Evolutionary conservation across 352 stramenopile species (phyloP).

Genomic region (Phytophthora syringae): DNA sequence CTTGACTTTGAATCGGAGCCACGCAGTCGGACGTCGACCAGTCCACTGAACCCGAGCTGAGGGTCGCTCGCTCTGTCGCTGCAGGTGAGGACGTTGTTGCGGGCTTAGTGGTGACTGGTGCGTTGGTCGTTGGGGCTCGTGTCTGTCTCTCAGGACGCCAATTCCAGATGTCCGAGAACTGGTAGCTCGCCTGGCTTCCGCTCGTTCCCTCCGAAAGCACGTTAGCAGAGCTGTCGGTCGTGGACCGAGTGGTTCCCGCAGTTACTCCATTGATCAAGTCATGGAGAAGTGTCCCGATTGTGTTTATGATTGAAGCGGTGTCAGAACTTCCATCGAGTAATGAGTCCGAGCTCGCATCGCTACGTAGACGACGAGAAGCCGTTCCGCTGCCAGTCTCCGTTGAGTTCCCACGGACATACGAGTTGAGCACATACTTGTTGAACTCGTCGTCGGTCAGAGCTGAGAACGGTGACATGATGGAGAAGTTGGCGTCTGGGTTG

Average conservation of each 20-base stretch:
- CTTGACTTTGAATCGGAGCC: slow-evolving; percentile 94
- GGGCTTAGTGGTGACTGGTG: slow-evolving; percentile 9
- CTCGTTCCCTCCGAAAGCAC: slow-evolving; percentile 10
- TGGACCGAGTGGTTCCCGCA: slow-evolving; percentile 6
- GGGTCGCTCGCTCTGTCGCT: slow-evolving; percentile 6
- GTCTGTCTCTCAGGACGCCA: slow-evolving; percentile 20
- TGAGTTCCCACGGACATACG: slow-evolving; percentile 39
- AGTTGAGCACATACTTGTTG: slow-evolving; percentile 44
- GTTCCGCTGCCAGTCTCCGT: slow-evolving; percentile 14
- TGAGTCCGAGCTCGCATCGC: slow-evolving; percentile 12
- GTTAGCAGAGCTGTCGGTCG: slow-evolving; percentile 24
- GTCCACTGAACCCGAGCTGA: slow-evolving; percentile 40
- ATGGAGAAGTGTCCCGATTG: slow-evolving; percentile 18
- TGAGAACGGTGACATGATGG: slow-evolving; percentile 60
- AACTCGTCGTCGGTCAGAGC: slow-evolving; percentile 54
- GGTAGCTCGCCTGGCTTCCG: slow-evolving; percentile 22
- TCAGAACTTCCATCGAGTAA: slow-evolving; percentile 7
- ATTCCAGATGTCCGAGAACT: slow-evolving; percentile 36
- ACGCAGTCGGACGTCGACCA: slow-evolving; percentile 56
- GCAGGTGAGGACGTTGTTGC: slow-evolving; percentile 8
- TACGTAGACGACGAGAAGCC: slow-evolving; percentile 21
- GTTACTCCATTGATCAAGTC: slow-evolving; percentile 16
- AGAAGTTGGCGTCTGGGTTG: slow-evolving; percentile 60
- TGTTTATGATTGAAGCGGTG: slow-evolving; percentile 14
- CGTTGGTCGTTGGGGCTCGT: slow-evolving; percentile 10